These are phyloP conservation scores for Blepharisma undulans DNA, from an alignment of 169 alveolate genomes.

Conservation along the genomic window DNA sequence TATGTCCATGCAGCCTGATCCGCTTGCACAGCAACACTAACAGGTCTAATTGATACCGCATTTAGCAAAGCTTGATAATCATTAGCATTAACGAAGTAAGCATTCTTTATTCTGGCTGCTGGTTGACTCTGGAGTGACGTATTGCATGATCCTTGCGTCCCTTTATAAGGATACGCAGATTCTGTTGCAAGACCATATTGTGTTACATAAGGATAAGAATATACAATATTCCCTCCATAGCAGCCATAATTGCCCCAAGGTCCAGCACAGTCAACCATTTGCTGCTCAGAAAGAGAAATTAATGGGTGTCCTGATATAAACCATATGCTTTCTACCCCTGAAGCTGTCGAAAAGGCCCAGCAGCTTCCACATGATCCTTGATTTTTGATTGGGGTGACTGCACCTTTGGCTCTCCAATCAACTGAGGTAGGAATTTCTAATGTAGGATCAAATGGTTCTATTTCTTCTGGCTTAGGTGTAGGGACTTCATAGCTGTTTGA, in stretches of 20 bases:
- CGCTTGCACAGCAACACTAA: conserved; percentile 94
- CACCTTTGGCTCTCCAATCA: conserved; percentile 61
- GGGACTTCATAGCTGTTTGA: background rate
- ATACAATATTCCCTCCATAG: conserved; percentile 77
- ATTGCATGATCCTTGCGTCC: conserved; percentile 58
- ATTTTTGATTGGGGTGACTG: conserved; percentile 56
- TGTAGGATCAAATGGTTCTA: background rate
- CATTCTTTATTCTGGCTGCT: background rate
- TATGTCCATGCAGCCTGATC: conserved; percentile 82
- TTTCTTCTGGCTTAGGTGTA: background rate
- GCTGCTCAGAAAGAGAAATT: conserved; percentile 66
- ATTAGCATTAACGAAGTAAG: conserved; percentile 15
- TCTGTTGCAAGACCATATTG: conserved; percentile 62
- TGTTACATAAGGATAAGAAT: conserved; percentile 60
- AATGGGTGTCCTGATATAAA: background rate
- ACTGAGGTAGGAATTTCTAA: background rate
- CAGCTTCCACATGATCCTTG: conserved; percentile 66
- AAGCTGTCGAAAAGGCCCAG: conserved; percentile 62
- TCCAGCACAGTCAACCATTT: conserved; percentile 71
- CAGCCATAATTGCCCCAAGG: conserved; percentile 68
- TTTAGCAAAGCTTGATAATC: conserved; percentile 46
- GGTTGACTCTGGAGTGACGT: background rate
- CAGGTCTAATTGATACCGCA: conserved; percentile 75
- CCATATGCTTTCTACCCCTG: conserved; percentile 31
- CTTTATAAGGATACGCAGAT: conserved; percentile 73